A percentile compares a stretch with the other conserved stretches of the same genome.
These are phyloP conservation scores for Hydnomerulius pinastri DNA, from an alignment of 768 basidiomycete genomes.

Conservation along the genomic window DNA sequence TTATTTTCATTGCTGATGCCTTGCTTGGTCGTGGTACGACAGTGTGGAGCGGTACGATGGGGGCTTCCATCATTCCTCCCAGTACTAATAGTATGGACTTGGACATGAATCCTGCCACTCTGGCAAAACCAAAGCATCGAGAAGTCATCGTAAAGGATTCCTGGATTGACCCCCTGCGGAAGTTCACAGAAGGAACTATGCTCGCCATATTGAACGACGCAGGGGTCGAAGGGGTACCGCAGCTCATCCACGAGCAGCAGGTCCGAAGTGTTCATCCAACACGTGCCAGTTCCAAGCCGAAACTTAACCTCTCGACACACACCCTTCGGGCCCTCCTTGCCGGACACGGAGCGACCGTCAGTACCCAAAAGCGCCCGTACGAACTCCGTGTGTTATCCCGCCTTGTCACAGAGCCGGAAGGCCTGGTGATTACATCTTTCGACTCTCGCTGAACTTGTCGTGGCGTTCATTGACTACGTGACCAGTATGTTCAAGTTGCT, in stretches of 20 bases:
- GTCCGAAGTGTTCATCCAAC: neutral
- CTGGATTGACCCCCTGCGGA: constrained; percentile 6
- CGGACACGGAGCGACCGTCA: neutral
- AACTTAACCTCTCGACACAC: neutral
- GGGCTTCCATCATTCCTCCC: neutral
- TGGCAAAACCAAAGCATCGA: neutral
- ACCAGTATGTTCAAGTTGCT: neutral
- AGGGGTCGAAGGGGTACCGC: neutral
- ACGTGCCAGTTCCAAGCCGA: neutral
- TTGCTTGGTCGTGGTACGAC: constrained; percentile 5
- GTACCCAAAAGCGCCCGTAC: too few species aligned
- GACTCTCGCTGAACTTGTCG: constrained; percentile 1
- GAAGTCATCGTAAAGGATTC: constrained; percentile 4
- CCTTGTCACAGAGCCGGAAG: neutral
- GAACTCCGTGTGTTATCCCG: neutral
- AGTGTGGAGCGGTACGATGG: neutral
- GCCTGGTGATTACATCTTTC: neutral
- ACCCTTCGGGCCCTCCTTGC: neutral
- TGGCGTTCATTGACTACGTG: constrained; percentile 4
- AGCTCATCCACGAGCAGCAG: constrained; percentile 1
- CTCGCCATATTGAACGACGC: neutral
- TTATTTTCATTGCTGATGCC: neutral
- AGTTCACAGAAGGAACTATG: constrained; percentile 3
- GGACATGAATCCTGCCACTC: neutral
- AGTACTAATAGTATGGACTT: neutral